These are phyloP conservation scores for Catunica adiposa DNA, from an alignment of 2,329 filamentous ascomycete genomes.

Conservation along the genomic window DNA sequence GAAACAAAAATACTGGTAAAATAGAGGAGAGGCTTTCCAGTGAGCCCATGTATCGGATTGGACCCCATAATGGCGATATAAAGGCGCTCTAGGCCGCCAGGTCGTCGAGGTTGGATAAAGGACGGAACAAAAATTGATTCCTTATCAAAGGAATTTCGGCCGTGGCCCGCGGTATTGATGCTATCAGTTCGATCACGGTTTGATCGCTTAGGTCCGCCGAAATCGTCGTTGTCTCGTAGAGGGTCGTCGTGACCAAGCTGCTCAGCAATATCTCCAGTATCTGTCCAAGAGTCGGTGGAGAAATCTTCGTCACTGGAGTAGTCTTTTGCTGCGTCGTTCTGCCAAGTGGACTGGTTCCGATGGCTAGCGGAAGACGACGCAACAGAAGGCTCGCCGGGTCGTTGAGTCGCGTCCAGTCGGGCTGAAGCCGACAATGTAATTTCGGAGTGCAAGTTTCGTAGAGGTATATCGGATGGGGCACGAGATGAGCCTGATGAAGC, in stretches of 20 bases:
- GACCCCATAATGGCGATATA: conserved; percentile 76
- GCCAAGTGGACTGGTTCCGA: conserved; percentile 8
- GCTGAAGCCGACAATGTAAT: neutral
- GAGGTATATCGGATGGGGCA: conserved; percentile 70
- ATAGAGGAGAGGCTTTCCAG: conserved; percentile 91
- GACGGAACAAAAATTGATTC: conserved; percentile 70
- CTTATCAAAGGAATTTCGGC: conserved; percentile 34
- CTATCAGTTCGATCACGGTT: conserved; percentile 26
- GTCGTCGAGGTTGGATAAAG: conserved; percentile 41
- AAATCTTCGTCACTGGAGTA: conserved; percentile 29
- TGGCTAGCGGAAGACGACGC: conserved; percentile 3
- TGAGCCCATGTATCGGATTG: conserved; percentile 71
- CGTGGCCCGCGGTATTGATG: conserved; percentile 31
- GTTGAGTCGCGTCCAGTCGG: conserved; percentile 18
- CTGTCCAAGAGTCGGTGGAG: conserved; percentile 60
- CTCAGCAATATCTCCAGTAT: conserved; percentile 88
- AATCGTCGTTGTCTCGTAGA: conserved; percentile 50
- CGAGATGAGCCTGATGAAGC: conserved; percentile 50
- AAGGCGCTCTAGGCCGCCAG: conserved; percentile 50
- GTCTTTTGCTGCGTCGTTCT: neutral
- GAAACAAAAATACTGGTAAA: conserved; percentile 89
- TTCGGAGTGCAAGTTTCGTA: conserved; percentile 48
- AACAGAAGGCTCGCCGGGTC: conserved; percentile 27
- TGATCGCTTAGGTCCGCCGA: conserved; percentile 36
- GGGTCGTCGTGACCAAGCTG: conserved; percentile 76